Percentiles rank a stretch among this genome's conserved stretches.
Conservation (phyloP, 768 basidiomycete species). For the Leccinellum luteum region DNA sequence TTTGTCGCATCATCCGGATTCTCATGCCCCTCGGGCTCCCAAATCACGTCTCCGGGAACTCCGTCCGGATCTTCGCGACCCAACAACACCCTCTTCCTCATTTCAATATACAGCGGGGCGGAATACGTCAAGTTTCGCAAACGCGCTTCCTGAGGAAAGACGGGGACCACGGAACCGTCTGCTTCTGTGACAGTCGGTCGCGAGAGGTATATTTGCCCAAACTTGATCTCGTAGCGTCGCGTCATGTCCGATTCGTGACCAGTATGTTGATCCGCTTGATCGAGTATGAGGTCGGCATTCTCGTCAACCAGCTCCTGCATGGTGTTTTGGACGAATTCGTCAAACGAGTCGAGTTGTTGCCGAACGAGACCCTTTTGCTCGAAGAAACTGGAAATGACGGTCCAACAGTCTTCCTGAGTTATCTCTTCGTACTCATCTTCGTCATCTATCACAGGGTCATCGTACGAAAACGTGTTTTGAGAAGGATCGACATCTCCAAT, state of each 20-base stretch:
- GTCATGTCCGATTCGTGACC: constrained; percentile 81
- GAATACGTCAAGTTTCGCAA: constrained; percentile 95
- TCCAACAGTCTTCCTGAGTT: constrained; percentile 93
- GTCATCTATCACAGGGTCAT: constrained; percentile 59
- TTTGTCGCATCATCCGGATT: constrained; percentile 66
- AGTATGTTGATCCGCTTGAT: constrained; percentile 95
- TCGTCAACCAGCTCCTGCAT: constrained; percentile 99
- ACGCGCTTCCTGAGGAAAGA: constrained; percentile 96
- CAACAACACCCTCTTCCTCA: constrained; percentile 80
- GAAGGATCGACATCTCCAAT: constrained; percentile 45
- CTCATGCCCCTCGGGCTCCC: constrained; percentile 73
- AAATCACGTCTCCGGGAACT: constrained; percentile 73
- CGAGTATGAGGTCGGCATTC: constrained; percentile 90
- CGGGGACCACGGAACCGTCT: constrained; percentile 89
- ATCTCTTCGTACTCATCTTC: constrained; percentile 69
- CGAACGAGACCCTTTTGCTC: constrained; percentile 96
- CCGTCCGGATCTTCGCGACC: constrained; percentile 82
- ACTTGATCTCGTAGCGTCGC: constrained; percentile 94
- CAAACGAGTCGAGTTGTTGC: constrained; percentile 97
- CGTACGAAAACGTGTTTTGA: constrained; percentile 52
- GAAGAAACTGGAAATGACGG: constrained; percentile 95
- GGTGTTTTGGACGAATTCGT: constrained; percentile 98
- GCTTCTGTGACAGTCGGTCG: constrained; percentile 93
- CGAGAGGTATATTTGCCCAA: constrained; percentile 96
- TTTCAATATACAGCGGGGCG: constrained; percentile 92